Base-by-base conservation (phyloP, 1,284 basidiomycete species). In the Xanthoconium separans region DNA sequence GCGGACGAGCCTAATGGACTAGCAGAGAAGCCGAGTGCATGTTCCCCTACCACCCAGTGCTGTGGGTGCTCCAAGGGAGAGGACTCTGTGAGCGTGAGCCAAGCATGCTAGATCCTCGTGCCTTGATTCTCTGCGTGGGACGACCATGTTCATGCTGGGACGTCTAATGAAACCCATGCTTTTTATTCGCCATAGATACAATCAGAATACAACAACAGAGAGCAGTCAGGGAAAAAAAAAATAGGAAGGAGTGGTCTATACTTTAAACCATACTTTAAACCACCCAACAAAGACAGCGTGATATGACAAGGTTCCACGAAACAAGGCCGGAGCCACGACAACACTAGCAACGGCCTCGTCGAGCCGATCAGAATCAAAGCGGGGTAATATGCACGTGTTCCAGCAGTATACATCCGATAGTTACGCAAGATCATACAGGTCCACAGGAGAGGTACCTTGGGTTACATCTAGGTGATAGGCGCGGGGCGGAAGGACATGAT, bases 401-500 rank as follows among this genome's bases (percentile, higher is more conserved):
- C 50, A 37, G 47, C 30, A 29, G 37, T 39, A 62, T 54, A 53
- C 46, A 56, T 60, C 50, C 37, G 20, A 45, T 50, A 46, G 22
- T 44, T 52, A 51, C 41, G 30, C 18, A 33, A 54, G 40, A 53
- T 61, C 37, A 33, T 59, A 57, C 50, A 46, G 16, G 20, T 36
- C 33, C 53, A 47, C 22, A 27, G 29, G 22, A 13, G 13, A 40
- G n/a, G 40, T 3, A 6, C 13, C 22, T 33, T 44, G 12, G 2
- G 33, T 12, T 2, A 37, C 36, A 16, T 37, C 18, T 69, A 81
- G 64, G 72, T 74, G 69, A 87, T 84, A 41, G 83, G 82, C 18
- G 78, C 77, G 3, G 87, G 84, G 53, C 78, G 77, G 81, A 94
- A 94, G 40, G 84, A 80, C 81, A 91, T 88, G 67, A 88, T 87